A percentile compares a stretch with the other conserved stretches of the same genome.
phyloP scores from a whole-genome alignment of 768 basidiomycete genomes.

The Psilocybe cubensis region DNA sequence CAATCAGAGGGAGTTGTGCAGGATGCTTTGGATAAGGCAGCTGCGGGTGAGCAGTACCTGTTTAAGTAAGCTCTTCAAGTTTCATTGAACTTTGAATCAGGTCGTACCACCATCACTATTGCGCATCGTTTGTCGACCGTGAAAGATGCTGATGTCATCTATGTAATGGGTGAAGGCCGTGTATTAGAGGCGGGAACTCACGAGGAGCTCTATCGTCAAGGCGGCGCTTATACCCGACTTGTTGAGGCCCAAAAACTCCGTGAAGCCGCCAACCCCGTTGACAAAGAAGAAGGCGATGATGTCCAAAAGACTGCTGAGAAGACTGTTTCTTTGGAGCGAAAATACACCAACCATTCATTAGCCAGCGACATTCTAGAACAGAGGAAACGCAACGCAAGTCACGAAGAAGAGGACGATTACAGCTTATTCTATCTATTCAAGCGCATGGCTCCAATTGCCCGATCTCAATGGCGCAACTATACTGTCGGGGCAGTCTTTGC shows the following conservation, averaged over 20 bases:
- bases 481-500: slow-evolving; percentile 59
- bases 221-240: slow-evolving; percentile 75
- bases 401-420: slow-evolving; percentile 38
- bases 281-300: slow-evolving; percentile 23
- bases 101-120: slow-evolving; percentile 81
- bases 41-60: background rate
- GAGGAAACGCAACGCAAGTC: slow-evolving; percentile 27
- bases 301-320: slow-evolving; percentile 56
- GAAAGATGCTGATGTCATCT: slow-evolving; percentile 82
- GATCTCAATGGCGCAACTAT: slow-evolving; percentile 62
- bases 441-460: slow-evolving; percentile 70
- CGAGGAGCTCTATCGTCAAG: slow-evolving; percentile 59
- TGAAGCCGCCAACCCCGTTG: slow-evolving; percentile 36
- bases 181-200: slow-evolving; percentile 85
- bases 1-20: slow-evolving; percentile 15
- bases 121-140: slow-evolving; percentile 83
- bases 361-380: slow-evolving; percentile 69
- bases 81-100: slow-evolving; percentile 29
- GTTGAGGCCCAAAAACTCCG: slow-evolving; percentile 81
- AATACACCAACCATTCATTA: slow-evolving; percentile 64
- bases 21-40: slow-evolving; percentile 13
- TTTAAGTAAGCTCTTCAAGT: background rate
- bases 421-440: slow-evolving; percentile 63
- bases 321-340: slow-evolving; percentile 64
- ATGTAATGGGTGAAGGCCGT: slow-evolving; percentile 88